Evolutionary conservation across 768 basidiomycete species (phyloP).

Genomic region (Infundibulicybe gibba): DNA sequence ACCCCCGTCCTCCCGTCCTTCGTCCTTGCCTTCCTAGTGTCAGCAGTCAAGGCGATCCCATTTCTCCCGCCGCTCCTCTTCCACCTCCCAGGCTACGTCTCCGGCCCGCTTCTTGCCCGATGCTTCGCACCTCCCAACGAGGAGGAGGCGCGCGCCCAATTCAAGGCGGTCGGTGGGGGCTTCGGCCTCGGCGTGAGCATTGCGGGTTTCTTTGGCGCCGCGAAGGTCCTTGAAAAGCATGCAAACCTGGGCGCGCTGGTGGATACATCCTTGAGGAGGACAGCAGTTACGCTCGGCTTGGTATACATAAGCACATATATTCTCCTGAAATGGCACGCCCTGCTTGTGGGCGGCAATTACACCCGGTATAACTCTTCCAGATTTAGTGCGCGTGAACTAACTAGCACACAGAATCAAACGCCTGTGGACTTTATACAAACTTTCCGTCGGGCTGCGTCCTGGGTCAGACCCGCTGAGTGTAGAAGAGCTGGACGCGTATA

Average conservation of each 20-base stretch:
- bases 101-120: slow-evolving; percentile 38
- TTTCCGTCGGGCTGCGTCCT: slow-evolving; percentile 25
- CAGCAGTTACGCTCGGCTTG: slow-evolving; percentile 6
- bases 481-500: slow-evolving; percentile 28
- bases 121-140: slow-evolving; percentile 45
- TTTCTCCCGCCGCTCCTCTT: slow-evolving; percentile 40
- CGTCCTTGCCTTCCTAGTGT: slow-evolving; percentile 4
- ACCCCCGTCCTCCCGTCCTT: slow-evolving; percentile 23
- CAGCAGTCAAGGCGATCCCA: neutral
- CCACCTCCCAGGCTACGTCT: slow-evolving; percentile 56
- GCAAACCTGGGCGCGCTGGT: slow-evolving; percentile 6
- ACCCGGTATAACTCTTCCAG: slow-evolving; percentile 1
- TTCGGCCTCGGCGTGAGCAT: slow-evolving; percentile 28
- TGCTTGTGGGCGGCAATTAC: slow-evolving; percentile 30
- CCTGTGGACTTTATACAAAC: slow-evolving; percentile 32
- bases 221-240: slow-evolving; percentile 17
- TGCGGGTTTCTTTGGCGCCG: neutral
- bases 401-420: slow-evolving; percentile 22
- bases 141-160: slow-evolving; percentile 69
- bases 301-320: slow-evolving; percentile 27
- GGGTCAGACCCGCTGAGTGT: slow-evolving; percentile 10
- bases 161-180: slow-evolving; percentile 60
- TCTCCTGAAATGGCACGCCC: slow-evolving; percentile 42
- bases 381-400: neutral
- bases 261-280: slow-evolving; percentile 2